Evolutionary conservation across 768 basidiomycete species (phyloP).

Genomic region (Trametes punicea): DNA sequence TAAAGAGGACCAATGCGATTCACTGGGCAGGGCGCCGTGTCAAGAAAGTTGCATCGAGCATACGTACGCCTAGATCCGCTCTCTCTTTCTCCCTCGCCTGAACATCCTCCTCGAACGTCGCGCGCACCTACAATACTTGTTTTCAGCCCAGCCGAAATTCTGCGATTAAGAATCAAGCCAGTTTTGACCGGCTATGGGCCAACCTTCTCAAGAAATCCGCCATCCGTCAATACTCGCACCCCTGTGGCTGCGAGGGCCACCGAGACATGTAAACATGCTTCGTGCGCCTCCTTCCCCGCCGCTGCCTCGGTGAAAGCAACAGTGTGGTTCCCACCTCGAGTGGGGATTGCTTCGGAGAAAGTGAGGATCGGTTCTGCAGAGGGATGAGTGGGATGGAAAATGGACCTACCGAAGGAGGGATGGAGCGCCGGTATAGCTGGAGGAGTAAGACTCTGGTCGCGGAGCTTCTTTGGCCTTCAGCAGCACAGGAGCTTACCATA

Average conservation of each 20-base stretch:
- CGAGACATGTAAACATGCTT: constrained; percentile 62
- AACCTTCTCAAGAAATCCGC: constrained; percentile 57
- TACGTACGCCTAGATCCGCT: background rate
- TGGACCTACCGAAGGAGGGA: constrained; percentile 54
- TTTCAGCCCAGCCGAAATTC: too few relatives aligned
- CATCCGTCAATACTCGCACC: constrained; percentile 66
- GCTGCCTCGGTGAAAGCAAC: constrained; percentile 63
- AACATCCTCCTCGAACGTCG: constrained; percentile 45
- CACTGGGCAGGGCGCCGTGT: too few relatives aligned
- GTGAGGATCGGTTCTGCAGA: background rate
- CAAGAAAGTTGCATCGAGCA: too few relatives aligned
- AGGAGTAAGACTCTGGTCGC: background rate
- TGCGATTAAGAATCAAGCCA: too few relatives aligned
- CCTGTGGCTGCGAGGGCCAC: constrained; percentile 72
- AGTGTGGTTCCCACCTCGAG: constrained; percentile 80
- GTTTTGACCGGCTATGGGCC: too few relatives aligned
- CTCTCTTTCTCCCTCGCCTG: background rate
- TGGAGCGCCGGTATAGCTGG: constrained; percentile 64
- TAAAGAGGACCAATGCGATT: too few relatives aligned
- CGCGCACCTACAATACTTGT: constrained; percentile 41
- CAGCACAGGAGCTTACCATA: constrained; percentile 47
- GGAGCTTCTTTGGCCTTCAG: too few relatives aligned
- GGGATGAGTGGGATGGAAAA: background rate
- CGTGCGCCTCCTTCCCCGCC: constrained; percentile 55
- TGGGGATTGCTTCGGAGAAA: constrained; percentile 64